Base-by-base conservation (phyloP, 805 yeast genomes). In the Candida ovalis region DNA sequence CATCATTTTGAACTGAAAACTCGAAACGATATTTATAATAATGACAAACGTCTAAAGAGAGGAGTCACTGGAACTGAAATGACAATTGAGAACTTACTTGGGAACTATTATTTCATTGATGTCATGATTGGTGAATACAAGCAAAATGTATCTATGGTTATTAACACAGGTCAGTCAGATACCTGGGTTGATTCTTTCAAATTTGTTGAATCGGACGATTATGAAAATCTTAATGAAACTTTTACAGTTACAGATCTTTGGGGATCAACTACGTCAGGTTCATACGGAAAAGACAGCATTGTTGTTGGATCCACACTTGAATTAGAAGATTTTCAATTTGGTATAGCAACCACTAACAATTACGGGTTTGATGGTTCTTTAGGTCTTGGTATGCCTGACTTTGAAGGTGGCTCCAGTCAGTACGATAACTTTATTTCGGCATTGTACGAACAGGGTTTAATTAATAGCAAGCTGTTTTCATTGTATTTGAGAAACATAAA, bases 141-240 rank as follows among this genome's bases (percentile, higher is more conserved):
- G 38, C 55, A 57, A 33, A 53, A 50, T 13, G 44, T 62, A 6
- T 46, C 48, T 12, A 58, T 61, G 17, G 58, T 62, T 30, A 49
- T 68, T 40, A 67, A 64, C 47, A 66, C 71, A 2, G 66, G 61
- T 1, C 61, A 64, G 12, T 53, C 65, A 3, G 62, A 61, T 36
- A 50, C 66, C 2, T 67, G 70, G 70, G 60, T 67, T 19, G 49
- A 44, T 30, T 42, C 53, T 8, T 49, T 52, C 33, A 35, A 44
- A 6, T 30, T 50, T 15, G 9, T 41, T 13, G 36, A 50, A 2
- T 55, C 62, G 4, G 38, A 46, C 22, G 40, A 58, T 5, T 55
- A 46, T 30, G 23, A 39, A 3, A 17, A 45, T 1, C 30, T 41
- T 21, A 33, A 42, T 17, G 54, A 49, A n/a, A 24, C 42, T 5